Evolutionary conservation across 2,329 filamentous ascomycete genomes (phyloP).

Genomic region (Rugonectria rugulosa): DNA sequence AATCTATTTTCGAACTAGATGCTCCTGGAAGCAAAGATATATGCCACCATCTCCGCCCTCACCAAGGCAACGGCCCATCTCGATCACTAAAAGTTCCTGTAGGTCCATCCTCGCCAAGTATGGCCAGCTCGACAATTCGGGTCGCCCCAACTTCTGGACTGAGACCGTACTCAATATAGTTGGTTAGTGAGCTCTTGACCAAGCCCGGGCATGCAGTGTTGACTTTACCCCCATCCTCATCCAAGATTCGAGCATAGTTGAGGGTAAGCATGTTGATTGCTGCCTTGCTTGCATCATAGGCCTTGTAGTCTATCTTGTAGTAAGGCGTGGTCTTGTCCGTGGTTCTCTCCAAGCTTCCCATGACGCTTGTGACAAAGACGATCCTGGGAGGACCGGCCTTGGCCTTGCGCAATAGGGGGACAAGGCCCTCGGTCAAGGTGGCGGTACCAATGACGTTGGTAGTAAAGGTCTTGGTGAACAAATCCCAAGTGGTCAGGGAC

Average conservation of each 20-base stretch:
- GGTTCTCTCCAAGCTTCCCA: constrained; percentile 41
- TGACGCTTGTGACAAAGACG: constrained; percentile 47
- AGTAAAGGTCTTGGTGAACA: constrained; percentile 46
- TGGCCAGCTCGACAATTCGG: constrained; percentile 38
- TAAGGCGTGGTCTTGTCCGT: constrained; percentile 35
- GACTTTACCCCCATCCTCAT: constrained; percentile 40
- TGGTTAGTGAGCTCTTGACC: constrained; percentile 39
- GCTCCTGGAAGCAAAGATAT: too few relatives aligned
- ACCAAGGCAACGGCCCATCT: constrained; percentile 32
- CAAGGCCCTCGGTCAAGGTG: constrained; percentile 36
- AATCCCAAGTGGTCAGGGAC: constrained; percentile 35
- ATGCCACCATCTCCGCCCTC: too few relatives aligned
- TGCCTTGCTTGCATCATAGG: constrained; percentile 49
- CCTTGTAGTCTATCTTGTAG: constrained; percentile 38
- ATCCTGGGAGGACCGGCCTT: constrained; percentile 39
- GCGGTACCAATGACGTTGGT: constrained; percentile 45
- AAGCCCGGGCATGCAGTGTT: constrained; percentile 46
- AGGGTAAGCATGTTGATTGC: constrained; percentile 49
- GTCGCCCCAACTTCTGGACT: constrained; percentile 35
- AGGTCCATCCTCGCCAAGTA: constrained; percentile 36
- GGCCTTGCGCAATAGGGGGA: constrained; percentile 39
- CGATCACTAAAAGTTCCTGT: constrained; percentile 37
- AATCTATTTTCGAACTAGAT: too few relatives aligned
- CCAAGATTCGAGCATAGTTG: constrained; percentile 41
- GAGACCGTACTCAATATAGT: constrained; percentile 11